A percentile compares a stretch with the other conserved stretches of the same genome.
Conservation (phyloP, 2,329 filamentous ascomycete genomes). For the Dissoconium aciculare region DNA sequence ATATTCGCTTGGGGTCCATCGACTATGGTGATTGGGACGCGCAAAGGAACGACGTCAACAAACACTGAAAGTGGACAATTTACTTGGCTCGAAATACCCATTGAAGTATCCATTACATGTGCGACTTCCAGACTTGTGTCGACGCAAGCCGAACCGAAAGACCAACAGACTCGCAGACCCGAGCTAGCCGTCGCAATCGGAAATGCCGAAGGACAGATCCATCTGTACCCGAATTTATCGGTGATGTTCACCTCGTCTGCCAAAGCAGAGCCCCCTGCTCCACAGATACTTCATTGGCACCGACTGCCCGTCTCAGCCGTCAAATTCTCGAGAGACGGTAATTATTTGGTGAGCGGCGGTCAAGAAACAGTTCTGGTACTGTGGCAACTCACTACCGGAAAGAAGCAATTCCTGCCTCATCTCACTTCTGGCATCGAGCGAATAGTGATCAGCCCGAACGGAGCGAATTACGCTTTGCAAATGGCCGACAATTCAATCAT, state of each 20-base stretch:
- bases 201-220: constrained; percentile 58
- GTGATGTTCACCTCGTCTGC: constrained; percentile 13
- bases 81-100: constrained; percentile 39
- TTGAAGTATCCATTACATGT: constrained; percentile 50
- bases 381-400: constrained; percentile 83
- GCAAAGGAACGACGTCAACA: constrained; percentile 20
- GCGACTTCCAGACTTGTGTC: constrained; percentile 42
- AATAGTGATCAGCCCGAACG: constrained; percentile 63
- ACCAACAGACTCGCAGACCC: constrained; percentile 20
- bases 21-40: constrained; percentile 47
- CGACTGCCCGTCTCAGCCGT: constrained; percentile 65
- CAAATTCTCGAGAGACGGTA: constrained; percentile 91
- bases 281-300: constrained; percentile 79
- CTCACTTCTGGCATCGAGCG: constrained; percentile 72
- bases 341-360: constrained; percentile 88
- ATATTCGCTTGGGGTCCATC: constrained; percentile 42
- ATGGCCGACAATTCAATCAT: constrained; percentile 87
- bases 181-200: constrained; percentile 65
- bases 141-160: constrained; percentile 16
- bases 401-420: constrained; percentile 76
- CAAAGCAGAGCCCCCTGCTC: constrained; percentile 26
- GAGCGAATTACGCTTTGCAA: constrained; percentile 69
- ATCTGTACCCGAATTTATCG: constrained; percentile 48
- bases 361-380: constrained; percentile 77
- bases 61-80: constrained; percentile 21